phyloP scores from a whole-genome alignment of 495 filamentous ascomycete genomes.

The Penicillium diatomitis region DNA sequence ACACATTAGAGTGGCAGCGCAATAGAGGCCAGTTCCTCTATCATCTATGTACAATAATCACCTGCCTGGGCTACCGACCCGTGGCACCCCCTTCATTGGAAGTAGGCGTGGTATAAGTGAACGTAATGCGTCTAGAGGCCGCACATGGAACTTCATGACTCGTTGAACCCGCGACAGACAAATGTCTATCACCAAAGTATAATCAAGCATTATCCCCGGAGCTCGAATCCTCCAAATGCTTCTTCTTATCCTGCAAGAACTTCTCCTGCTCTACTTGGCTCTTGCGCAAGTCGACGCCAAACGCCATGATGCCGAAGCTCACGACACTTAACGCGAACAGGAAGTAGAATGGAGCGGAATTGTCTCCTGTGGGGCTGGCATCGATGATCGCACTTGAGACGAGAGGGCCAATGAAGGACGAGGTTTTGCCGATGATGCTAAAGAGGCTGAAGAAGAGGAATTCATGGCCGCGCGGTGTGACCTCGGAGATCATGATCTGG shows the following conservation, averaged over 20 bases:
- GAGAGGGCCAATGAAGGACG: slow-evolving; percentile 53
- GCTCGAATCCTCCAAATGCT: slow-evolving; percentile 2
- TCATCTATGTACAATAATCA: too few species aligned
- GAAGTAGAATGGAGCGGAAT: slow-evolving; percentile 55
- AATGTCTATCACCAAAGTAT: too few species aligned
- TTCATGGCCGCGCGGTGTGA: slow-evolving; percentile 55
- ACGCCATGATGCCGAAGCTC: slow-evolving; percentile 41
- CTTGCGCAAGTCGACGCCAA: slow-evolving; percentile 50
- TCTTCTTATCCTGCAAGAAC: slow-evolving; percentile 16
- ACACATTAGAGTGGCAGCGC: too few species aligned
- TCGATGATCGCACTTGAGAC: slow-evolving; percentile 61
- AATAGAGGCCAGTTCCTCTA: too few species aligned
- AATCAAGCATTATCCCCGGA: too few species aligned
- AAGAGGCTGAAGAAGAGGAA: slow-evolving; percentile 61
- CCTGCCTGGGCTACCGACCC: too few species aligned
- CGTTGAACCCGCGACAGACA: too few species aligned
- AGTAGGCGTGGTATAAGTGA: too few species aligned
- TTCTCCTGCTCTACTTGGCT: slow-evolving; percentile 47
- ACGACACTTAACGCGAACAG: slow-evolving; percentile 46
- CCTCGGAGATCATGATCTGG: slow-evolving; percentile 60
- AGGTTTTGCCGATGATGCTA: slow-evolving; percentile 57
- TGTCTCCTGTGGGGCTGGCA: slow-evolving; percentile 42
- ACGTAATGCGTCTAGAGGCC: too few species aligned
- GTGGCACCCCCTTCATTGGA: too few species aligned
- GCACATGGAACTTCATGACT: too few species aligned